A percentile compares a stretch with the other conserved stretches of the same genome.
Conservation (phyloP, 163 green algal species). For the Trebouxiophyceae sp. region DNA sequence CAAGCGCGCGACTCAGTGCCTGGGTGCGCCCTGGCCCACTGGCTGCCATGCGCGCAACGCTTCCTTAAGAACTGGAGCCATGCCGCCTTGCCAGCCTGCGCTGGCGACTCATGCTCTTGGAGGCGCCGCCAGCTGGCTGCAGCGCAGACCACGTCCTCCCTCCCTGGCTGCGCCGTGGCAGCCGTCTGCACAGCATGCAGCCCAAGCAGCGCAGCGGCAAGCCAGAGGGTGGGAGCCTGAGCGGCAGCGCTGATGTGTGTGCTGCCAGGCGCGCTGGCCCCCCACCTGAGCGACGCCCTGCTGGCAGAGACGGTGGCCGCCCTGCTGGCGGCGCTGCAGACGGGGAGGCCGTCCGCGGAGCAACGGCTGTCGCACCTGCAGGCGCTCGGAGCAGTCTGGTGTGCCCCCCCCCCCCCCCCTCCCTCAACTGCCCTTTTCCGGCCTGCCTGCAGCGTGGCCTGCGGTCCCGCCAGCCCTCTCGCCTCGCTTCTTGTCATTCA, state of each 20-base stretch:
- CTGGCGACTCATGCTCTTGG: not conserved
- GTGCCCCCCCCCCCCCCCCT: not conserved
- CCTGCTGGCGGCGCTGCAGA: slow-evolving; percentile 42
- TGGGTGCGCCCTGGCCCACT: slow-evolving; percentile 38
- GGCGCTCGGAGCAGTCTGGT: slow-evolving; percentile 49
- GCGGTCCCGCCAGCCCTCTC: not conserved
- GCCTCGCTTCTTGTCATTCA: no score
- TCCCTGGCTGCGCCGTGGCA: not conserved
- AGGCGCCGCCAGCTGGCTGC: not conserved
- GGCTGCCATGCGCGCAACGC: not conserved
- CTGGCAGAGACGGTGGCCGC: slow-evolving; percentile 21
- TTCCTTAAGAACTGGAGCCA: not conserved
- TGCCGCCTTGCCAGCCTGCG: not conserved
- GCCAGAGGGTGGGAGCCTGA: no score
- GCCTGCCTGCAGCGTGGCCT: not conserved
- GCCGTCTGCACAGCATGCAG: not conserved
- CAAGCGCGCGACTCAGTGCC: slow-evolving; percentile 70
- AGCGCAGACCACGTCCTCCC: not conserved
- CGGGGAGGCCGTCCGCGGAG: slow-evolving; percentile 44
- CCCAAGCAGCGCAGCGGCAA: no score
- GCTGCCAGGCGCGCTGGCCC: slow-evolving; percentile 26
- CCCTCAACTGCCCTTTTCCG: not conserved
- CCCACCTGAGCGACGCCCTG: slow-evolving; percentile 29
- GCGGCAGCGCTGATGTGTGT: no score
- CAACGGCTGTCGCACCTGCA: slow-evolving; percentile 58